Evolutionary conservation across 2,329 filamentous ascomycete genomes (phyloP).

Genomic region (Trichoderma guizhouense): DNA sequence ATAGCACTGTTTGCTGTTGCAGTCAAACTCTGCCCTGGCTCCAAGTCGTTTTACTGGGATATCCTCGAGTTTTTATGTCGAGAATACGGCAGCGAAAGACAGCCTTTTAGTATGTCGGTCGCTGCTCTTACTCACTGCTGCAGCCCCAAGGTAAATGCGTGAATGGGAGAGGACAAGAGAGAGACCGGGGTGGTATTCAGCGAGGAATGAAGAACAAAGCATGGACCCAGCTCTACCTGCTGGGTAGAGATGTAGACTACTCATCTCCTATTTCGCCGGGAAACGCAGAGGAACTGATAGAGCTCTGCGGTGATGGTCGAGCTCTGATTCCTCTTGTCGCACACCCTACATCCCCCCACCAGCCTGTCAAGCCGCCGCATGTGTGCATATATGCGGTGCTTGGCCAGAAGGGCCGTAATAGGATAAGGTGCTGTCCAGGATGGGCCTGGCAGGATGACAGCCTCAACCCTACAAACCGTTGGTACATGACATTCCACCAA

Average conservation of each 20-base stretch:
- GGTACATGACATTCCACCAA: slow-evolving; percentile 1
- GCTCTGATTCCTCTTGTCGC: slow-evolving; percentile 8
- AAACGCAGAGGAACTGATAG: slow-evolving; percentile 7
- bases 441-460: slow-evolving; percentile 25
- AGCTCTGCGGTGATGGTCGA: slow-evolving; percentile 7
- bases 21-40: neutral
- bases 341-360: slow-evolving; percentile 3
- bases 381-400: slow-evolving; percentile 12
- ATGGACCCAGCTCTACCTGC: neutral
- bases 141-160: neutral
- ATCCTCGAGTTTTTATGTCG: neutral
- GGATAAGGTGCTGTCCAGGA: slow-evolving; percentile 9
- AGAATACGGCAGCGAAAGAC: neutral
- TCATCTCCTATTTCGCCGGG: neutral
- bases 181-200: neutral
- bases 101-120: neutral
- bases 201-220: neutral
- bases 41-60: neutral
- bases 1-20: neutral
- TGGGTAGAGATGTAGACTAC: slow-evolving; percentile 9
- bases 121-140: neutral
- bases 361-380: slow-evolving; percentile 2
- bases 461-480: slow-evolving; percentile 2
- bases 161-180: neutral
- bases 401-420: slow-evolving; percentile 3